Percentiles rank a stretch among this genome's conserved stretches.
Conservation (phyloP, 2,329 filamentous ascomycete genomes). For the Aspergillus alliaceus region DNA sequence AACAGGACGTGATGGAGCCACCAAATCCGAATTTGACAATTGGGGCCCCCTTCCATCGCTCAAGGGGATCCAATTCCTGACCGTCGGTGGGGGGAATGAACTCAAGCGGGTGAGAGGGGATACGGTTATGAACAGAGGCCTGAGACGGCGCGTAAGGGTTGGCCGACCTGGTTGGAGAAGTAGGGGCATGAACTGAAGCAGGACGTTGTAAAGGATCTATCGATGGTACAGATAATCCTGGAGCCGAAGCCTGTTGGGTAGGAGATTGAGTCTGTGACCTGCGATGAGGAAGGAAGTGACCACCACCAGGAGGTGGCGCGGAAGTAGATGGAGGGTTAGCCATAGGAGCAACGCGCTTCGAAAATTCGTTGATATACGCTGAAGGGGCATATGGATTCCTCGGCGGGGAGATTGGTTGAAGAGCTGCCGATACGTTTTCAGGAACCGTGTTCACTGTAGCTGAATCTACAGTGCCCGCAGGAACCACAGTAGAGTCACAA, state of each 20-base stretch:
- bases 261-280: conserved; percentile 62
- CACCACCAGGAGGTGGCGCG: conserved; percentile 24
- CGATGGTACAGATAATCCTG: conserved; percentile 42
- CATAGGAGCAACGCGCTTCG: conserved; percentile 28
- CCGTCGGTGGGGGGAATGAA: conserved; percentile 59
- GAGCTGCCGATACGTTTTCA: conserved; percentile 5
- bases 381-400: conserved; percentile 34
- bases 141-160: conserved; percentile 38
- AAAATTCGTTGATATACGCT: conserved; percentile 33
- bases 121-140: conserved; percentile 35
- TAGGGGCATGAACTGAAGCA: conserved; percentile 54
- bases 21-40: conserved; percentile 87
- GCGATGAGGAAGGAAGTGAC: conserved; percentile 41
- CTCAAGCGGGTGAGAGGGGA: conserved; percentile 52
- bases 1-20: conserved; percentile 77
- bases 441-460: conserved; percentile 4
- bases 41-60: conserved; percentile 88
- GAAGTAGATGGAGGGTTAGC: conserved; percentile 13
- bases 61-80: conserved; percentile 67
- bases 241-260: conserved; percentile 52
- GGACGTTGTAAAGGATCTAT: conserved; percentile 53
- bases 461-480: neutral
- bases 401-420: conserved; percentile 26
- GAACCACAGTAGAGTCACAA: neutral
- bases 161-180: conserved; percentile 39